Evolutionary conservation across 768 basidiomycete genomes (phyloP).

Genomic region (Amanita phalloides): DNA sequence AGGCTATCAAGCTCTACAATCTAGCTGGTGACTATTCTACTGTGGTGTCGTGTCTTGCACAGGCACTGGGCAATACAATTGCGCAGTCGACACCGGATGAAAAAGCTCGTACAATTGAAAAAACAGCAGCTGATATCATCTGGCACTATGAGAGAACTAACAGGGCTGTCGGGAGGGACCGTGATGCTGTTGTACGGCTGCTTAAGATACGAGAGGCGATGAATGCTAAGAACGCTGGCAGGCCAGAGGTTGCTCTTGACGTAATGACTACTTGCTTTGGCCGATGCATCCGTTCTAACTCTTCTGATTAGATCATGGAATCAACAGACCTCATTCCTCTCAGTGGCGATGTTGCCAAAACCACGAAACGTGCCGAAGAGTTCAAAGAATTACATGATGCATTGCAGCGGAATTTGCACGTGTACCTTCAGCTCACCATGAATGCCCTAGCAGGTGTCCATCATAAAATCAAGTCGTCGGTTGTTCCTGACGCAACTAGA

Average conservation of each 20-base stretch:
- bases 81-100: slow-evolving; percentile 51
- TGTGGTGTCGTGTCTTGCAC: slow-evolving; percentile 80
- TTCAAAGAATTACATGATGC: slow-evolving; percentile 83
- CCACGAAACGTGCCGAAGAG: slow-evolving; percentile 79
- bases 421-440: slow-evolving; percentile 86
- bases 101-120: slow-evolving; percentile 58
- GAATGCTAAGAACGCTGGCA: slow-evolving; percentile 59
- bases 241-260: slow-evolving; percentile 72
- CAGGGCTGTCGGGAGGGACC: slow-evolving; percentile 56
- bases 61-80: slow-evolving; percentile 78
- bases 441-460: slow-evolving; percentile 80
- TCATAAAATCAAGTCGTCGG: slow-evolving; percentile 60
- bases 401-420: slow-evolving; percentile 81
- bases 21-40: slow-evolving; percentile 85
- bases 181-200: slow-evolving; percentile 65
- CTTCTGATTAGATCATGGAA: slow-evolving; percentile 60
- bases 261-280: slow-evolving; percentile 30
- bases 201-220: slow-evolving; percentile 76
- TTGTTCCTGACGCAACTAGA: slow-evolving; percentile 62
- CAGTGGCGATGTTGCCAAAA: slow-evolving; percentile 74
- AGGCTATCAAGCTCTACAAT: slow-evolving; percentile 94
- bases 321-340: slow-evolving; percentile 81
- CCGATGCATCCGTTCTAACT: background rate
- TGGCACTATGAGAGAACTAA: slow-evolving; percentile 73
- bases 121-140: slow-evolving; percentile 69